phyloP scores from a whole-genome alignment of 352 stramenopile genomes.

The Globisporangium iwayamae region DNA sequence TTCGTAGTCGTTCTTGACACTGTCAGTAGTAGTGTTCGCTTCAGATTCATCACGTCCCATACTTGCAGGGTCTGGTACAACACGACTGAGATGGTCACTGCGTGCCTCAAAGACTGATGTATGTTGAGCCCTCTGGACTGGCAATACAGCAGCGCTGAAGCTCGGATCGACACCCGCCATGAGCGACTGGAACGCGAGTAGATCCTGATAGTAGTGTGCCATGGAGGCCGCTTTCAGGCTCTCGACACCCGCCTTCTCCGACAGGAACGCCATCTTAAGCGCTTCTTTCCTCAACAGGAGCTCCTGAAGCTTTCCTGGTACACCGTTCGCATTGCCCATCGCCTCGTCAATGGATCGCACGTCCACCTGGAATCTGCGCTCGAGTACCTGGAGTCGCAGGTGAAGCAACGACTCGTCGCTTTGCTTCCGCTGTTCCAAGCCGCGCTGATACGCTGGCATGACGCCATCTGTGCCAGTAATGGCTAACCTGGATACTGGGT shows the following conservation, averaged over 20 bases:
- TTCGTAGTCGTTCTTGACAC: conserved; percentile 22
- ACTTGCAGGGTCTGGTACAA: background rate
- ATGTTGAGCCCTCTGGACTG: background rate
- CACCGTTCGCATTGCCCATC: background rate
- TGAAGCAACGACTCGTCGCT: conserved; percentile 50
- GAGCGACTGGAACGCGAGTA: conserved; percentile 50
- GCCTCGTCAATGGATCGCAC: conserved; percentile 20
- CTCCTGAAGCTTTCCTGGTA: conserved; percentile 10
- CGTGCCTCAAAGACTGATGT: background rate
- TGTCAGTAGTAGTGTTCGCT: background rate
- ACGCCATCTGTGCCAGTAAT: conserved; percentile 10
- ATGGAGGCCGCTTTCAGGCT: conserved; percentile 48
- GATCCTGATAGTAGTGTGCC: conserved; percentile 61
- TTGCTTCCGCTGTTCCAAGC: conserved; percentile 46
- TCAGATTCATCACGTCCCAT: background rate
- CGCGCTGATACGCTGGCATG: conserved; percentile 27
- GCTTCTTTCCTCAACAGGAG: conserved; percentile 29
- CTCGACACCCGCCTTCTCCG: conserved; percentile 51
- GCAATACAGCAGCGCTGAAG: background rate
- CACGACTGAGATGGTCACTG: background rate
- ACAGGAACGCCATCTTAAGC: conserved; percentile 38
- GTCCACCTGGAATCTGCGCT: conserved; percentile 36
- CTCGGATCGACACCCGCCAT: conserved; percentile 1
- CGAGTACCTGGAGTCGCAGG: conserved; percentile 39
- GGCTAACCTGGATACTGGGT: background rate